Base-by-base conservation (phyloP, 768 basidiomycete species). In the Lactarius tabidus region DNA sequence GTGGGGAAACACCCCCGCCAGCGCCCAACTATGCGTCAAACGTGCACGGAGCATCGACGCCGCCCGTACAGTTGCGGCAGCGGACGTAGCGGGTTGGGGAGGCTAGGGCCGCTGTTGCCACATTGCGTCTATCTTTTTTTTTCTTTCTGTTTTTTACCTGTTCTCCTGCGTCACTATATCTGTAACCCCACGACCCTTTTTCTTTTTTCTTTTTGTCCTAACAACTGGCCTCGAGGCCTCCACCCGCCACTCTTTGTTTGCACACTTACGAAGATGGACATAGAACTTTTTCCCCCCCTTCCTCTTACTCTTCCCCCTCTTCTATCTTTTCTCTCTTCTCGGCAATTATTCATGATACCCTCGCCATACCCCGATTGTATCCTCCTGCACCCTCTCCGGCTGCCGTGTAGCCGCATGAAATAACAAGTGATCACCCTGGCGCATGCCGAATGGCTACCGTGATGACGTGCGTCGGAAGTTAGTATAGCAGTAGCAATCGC, bases 291-390 rank as follows among this genome's bases (percentile, higher is more conserved):
- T 57, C 60, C 31, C 20, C 36, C 33, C 36, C 17, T 26, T 61
- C 12, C 18, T 14, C 23, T 36, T 38, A 20, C 18, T 39, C 59
- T 14, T 48, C 2, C 4, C 36, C 33, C 28, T 29, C n/a, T 33
- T 29, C 52, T 48, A 26, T 51, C 26, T 51, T 51, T 26, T 26
- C 48, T 51, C 48, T 18, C 29, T 35, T 56, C 57, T 63, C 60
- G 67, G 67, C 67, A 69, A 69, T 68, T 64, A 64, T 64, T 59
- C 38, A 69, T 53, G 62, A 69, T 69, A 69, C 68, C 68, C 68
- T 68, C 66, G 56, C 67, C 64, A 66, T 62, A 29, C 48, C 48
- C 64, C 60, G 39, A 56, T 62, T 66, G 67, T 68, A 68, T 65
- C 64, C 59, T n/a, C 59, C 43, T 33, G 51, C 63, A 58, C 63